These are phyloP conservation scores for Globisporangium nagaii DNA, from an alignment of 352 stramenopile species.

Conservation along the genomic window DNA sequence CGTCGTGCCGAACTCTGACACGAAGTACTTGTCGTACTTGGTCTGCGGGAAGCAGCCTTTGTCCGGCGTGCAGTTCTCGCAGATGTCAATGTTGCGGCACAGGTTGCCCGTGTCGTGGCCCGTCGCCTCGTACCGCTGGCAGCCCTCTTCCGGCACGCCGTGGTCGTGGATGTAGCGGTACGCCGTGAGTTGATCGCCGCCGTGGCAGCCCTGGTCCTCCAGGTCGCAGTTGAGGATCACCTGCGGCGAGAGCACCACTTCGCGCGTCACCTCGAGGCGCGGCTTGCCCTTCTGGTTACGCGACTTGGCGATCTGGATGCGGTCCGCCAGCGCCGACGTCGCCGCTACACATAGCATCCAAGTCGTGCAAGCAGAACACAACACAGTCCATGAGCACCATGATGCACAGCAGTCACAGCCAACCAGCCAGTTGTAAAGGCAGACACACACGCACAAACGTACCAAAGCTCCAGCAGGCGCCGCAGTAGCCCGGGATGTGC, in stretches of 20 bases:
- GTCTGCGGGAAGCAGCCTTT: slow-evolving; percentile 87
- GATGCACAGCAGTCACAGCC: neutral
- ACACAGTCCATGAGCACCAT: neutral
- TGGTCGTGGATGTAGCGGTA: slow-evolving; percentile 92
- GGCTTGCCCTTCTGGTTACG: slow-evolving; percentile 42
- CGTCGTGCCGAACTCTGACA: slow-evolving; percentile 93
- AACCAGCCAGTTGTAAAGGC: no score
- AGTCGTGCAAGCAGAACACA: no score
- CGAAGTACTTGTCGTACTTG: slow-evolving; percentile 93
- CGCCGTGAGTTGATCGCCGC: slow-evolving; percentile 86
- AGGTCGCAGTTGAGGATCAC: slow-evolving; percentile 88
- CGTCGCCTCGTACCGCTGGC: slow-evolving; percentile 91
- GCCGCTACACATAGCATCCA: slow-evolving; percentile 31
- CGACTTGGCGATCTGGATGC: slow-evolving; percentile 79
- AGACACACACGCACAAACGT: slow-evolving; percentile 8
- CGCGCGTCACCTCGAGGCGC: slow-evolving; percentile 58
- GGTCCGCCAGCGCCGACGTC: slow-evolving; percentile 83
- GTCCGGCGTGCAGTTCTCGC: slow-evolving; percentile 86
- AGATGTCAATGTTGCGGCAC: slow-evolving; percentile 87
- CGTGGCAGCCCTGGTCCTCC: slow-evolving; percentile 88
- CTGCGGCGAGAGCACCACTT: slow-evolving; percentile 81
- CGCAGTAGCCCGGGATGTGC: slow-evolving; percentile 87
- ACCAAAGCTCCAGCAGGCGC: slow-evolving; percentile 87
- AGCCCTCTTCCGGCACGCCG: slow-evolving; percentile 93
- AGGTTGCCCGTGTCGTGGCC: slow-evolving; percentile 87